Evolutionary conservation across 805 yeast species (phyloP).

Genomic region (Candida insectalens): DNA sequence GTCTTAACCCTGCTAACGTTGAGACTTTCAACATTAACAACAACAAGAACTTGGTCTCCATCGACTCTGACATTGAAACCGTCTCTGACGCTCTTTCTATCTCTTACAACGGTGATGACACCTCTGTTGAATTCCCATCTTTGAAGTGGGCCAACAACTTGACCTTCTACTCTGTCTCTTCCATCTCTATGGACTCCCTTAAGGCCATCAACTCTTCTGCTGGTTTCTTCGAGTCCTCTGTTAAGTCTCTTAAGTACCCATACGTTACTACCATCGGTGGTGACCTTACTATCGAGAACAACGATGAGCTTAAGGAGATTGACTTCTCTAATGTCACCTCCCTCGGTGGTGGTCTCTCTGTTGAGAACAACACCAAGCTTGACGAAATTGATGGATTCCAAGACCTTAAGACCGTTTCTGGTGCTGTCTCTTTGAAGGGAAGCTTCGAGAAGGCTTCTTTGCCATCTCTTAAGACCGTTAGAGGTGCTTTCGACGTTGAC

Average conservation of each 20-base stretch:
- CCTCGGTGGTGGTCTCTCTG: constrained; percentile 89
- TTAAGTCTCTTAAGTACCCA: constrained; percentile 46
- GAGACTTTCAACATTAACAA: constrained; percentile 78
- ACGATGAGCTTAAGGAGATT: constrained; percentile 59
- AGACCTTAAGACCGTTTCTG: constrained; percentile 63
- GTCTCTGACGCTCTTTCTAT: constrained; percentile 70
- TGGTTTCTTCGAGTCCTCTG: constrained; percentile 66
- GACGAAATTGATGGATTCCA: constrained; percentile 63
- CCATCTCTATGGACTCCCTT: constrained; percentile 63
- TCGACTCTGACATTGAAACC: constrained; percentile 61
- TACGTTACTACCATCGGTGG: constrained; percentile 62
- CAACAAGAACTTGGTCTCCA: constrained; percentile 67
- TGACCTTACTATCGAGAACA: constrained; percentile 65
- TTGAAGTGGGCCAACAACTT: constrained; percentile 83
- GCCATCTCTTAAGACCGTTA: constrained; percentile 63
- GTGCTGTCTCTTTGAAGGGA: constrained; percentile 81
- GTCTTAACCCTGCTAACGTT: constrained; percentile 40
- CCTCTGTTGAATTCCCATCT: constrained; percentile 56
- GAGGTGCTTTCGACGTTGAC: constrained; percentile 86
- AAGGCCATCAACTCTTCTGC: constrained; percentile 69
- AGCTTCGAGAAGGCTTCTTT: constrained; percentile 72
- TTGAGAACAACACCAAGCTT: constrained; percentile 77
- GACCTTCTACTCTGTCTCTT: constrained; percentile 70
- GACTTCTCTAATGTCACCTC: constrained; percentile 61
- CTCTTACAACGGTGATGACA: constrained; percentile 76